Conservation (phyloP, 331 rosid species). For the Spiraea crenata region DNA sequence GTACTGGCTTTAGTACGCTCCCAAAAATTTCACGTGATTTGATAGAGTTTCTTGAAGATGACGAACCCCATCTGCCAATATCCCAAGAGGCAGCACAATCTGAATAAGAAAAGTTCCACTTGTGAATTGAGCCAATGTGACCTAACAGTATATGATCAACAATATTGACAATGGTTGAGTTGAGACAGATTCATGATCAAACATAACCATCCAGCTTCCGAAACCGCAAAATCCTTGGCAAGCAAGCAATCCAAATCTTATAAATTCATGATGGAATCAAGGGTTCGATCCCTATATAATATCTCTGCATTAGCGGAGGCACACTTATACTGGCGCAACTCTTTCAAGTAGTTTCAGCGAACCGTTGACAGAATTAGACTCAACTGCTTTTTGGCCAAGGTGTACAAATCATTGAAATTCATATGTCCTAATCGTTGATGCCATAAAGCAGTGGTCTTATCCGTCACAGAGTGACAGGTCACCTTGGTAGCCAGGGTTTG, state of each 20-base stretch:
- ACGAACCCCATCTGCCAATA: conserved; percentile 52
- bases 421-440: too few species aligned
- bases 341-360: conserved; percentile 8
- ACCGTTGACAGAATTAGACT: too few species aligned
- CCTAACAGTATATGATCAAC: conserved; percentile 58
- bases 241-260: too few species aligned
- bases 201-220: conserved; percentile 24
- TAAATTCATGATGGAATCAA: not conserved
- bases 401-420: too few species aligned
- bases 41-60: conserved; percentile 34
- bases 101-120: conserved; percentile 45
- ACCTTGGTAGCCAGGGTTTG: too few species aligned
- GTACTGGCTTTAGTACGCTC: conserved; percentile 25
- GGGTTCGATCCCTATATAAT: conserved; percentile 17
- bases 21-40: not conserved
- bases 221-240: too few species aligned
- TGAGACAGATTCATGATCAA: conserved; percentile 32
- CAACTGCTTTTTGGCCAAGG: too few species aligned
- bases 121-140: conserved; percentile 43
- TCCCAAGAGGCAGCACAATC: conserved; percentile 34
- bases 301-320: conserved; percentile 46
- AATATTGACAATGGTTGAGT: conserved; percentile 35
- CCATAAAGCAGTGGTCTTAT: too few species aligned
- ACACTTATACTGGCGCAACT: conserved; percentile 41
- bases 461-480: too few species aligned